Conservation (phyloP, 2,329 filamentous ascomycete genomes). For the Trichoderma atrobrunneum region DNA sequence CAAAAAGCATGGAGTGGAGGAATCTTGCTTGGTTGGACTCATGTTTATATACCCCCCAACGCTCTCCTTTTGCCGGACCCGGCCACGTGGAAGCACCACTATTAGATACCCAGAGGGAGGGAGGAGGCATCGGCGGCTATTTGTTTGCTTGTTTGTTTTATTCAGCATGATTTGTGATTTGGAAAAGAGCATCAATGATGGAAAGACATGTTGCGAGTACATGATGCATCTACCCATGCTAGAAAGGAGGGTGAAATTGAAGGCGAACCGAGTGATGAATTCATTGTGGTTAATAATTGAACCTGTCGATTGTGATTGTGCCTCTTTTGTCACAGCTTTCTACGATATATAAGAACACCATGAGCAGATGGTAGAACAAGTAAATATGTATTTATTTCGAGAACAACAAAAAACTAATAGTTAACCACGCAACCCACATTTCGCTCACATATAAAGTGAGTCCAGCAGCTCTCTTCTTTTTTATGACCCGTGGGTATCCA, state of each 20-base stretch:
- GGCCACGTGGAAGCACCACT: constrained; percentile 6
- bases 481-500: constrained; percentile 18
- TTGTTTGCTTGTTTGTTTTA: not conserved
- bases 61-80: not conserved
- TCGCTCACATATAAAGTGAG: constrained; percentile 1
- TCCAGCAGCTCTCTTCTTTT: not conserved
- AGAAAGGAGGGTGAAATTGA: not conserved
- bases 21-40: constrained; percentile 2
- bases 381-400: not conserved
- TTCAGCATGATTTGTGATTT: not conserved
- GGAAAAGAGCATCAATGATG: not conserved
- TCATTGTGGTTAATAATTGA: not conserved
- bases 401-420: not conserved
- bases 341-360: not conserved
- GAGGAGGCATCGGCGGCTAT: not conserved
- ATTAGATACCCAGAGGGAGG: constrained; percentile 9
- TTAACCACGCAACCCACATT: constrained; percentile 9
- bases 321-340: not conserved
- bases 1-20: constrained; percentile 3
- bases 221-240: not conserved
- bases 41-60: constrained; percentile 11
- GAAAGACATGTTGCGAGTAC: not conserved
- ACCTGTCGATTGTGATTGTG: not conserved
- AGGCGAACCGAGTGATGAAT: not conserved
- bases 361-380: not conserved